Evolutionary conservation across 495 filamentous ascomycete genomes (phyloP).

Genomic region (Xylaria grammica): DNA sequence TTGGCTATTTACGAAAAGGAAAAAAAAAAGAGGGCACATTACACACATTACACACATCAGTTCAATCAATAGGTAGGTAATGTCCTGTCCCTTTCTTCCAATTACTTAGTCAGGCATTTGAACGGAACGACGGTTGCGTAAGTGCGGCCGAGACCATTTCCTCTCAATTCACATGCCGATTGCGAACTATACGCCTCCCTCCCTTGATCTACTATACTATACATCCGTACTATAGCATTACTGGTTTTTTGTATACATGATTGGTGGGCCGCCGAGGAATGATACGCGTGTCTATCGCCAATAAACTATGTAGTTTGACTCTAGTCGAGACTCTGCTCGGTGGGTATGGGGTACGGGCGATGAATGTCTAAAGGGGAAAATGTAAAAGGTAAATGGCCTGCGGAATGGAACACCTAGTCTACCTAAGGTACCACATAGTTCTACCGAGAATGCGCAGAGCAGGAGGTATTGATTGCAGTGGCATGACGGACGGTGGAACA

Average conservation of each 20-base stretch:
- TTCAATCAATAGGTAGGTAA: too few relatives aligned
- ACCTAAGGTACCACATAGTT: too few relatives aligned
- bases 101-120: too few relatives aligned
- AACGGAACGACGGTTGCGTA: background rate
- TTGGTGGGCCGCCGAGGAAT: background rate
- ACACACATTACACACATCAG: too few relatives aligned
- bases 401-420: background rate
- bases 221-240: too few relatives aligned
- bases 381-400: background rate
- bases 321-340: background rate
- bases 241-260: background rate
- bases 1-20: background rate
- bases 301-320: background rate
- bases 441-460: too few relatives aligned
- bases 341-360: too few relatives aligned
- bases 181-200: background rate
- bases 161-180: background rate
- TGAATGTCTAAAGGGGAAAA: conserved; percentile 2
- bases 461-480: too few relatives aligned
- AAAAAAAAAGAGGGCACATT: too few relatives aligned
- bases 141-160: background rate
- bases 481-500: conserved; percentile 7
- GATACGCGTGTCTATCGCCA: background rate
- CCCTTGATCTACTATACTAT: background rate
- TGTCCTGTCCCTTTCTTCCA: too few relatives aligned